These are phyloP conservation scores for Trifolium dubium DNA, from an alignment of 306 rosid species.

Conservation along the genomic window DNA sequence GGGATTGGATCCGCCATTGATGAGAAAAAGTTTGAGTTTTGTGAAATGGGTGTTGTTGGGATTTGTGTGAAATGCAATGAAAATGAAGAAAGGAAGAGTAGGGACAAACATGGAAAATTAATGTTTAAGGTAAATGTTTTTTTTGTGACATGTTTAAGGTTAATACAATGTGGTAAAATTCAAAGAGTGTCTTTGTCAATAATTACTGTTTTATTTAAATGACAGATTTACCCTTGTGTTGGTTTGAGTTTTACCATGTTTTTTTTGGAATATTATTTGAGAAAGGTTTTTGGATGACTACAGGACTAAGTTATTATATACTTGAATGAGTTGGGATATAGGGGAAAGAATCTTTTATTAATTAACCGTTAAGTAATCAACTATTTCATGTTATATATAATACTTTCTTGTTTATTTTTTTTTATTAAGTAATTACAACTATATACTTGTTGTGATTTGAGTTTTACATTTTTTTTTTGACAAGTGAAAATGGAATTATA, in stretches of 20 bases:
- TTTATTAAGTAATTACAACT: too few species aligned
- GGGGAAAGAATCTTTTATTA: neutral
- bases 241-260: neutral
- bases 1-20: slow-evolving; percentile 68
- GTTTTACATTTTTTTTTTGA: too few species aligned
- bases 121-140: slow-evolving; percentile 31
- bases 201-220: slow-evolving; percentile 13
- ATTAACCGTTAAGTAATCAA: neutral
- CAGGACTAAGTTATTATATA: slow-evolving; percentile 6
- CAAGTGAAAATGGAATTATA: too few species aligned
- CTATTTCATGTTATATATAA: neutral
- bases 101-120: slow-evolving; percentile 4
- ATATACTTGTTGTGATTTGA: too few species aligned
- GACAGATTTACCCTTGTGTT: slow-evolving; percentile 15
- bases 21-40: slow-evolving; percentile 26
- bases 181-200: slow-evolving; percentile 34
- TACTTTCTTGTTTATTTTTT: too few species aligned
- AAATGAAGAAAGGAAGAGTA: slow-evolving; percentile 53
- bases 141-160: neutral
- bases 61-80: neutral
- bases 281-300: slow-evolving; percentile 13
- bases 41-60: slow-evolving; percentile 31
- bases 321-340: neutral
- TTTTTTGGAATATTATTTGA: slow-evolving; percentile 1
- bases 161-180: slow-evolving; percentile 12